Conservation (phyloP, 129 eudicot genomes). For the Pittosporum tobira region DNA sequence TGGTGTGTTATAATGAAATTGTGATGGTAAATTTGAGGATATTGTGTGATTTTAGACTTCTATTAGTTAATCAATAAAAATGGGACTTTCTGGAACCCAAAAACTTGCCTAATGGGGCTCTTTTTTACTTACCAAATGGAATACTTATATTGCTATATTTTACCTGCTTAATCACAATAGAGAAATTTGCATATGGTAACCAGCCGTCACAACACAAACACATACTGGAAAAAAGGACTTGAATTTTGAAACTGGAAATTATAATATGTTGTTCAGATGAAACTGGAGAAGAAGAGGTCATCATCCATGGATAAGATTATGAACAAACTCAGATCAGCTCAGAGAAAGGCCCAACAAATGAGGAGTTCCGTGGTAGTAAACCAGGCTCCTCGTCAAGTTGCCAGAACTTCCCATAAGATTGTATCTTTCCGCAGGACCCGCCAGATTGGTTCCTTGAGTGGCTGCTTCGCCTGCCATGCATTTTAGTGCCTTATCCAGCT, state of each 20-base stretch:
- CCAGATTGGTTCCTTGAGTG: conserved; percentile 55
- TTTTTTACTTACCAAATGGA: no score
- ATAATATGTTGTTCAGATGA: conserved; percentile 49
- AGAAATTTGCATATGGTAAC: background rate
- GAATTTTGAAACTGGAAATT: background rate
- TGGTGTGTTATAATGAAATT: no score
- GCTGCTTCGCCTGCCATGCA: conserved; percentile 84
- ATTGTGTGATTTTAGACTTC: no score
- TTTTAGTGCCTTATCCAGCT: conserved; percentile 27
- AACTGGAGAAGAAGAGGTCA: conserved; percentile 83
- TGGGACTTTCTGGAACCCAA: no score
- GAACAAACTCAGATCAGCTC: conserved; percentile 69
- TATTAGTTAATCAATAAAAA: no score
- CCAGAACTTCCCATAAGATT: conserved; percentile 40
- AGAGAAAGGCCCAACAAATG: conserved; percentile 87
- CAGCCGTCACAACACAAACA: background rate
- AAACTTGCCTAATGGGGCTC: background rate
- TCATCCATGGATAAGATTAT: conserved; percentile 86
- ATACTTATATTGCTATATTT: background rate
- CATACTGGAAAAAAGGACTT: background rate
- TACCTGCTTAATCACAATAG: background rate
- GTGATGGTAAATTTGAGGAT: no score
- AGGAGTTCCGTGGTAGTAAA: conserved; percentile 43
- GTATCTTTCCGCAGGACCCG: conserved; percentile 46
- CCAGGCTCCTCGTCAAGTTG: conserved; percentile 35